Evolutionary conservation across 78 protist genomes (phyloP).

Genomic region (Speleostelium caveatum): DNA sequence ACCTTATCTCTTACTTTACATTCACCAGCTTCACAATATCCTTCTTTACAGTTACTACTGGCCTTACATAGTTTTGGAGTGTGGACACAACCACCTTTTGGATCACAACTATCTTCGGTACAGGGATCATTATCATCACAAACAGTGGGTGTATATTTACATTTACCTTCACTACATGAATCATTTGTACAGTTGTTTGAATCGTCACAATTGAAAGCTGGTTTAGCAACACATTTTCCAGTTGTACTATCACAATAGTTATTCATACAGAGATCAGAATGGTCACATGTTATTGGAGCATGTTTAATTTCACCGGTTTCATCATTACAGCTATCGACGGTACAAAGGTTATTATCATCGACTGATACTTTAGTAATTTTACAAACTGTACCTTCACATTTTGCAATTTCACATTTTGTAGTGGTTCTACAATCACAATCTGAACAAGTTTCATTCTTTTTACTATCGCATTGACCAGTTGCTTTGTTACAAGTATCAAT

Average conservation of each 20-base stretch:
- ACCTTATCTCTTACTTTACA: constrained; percentile 1
- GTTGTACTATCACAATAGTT: constrained; percentile 11
- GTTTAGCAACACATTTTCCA: neutral
- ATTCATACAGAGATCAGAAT: neutral
- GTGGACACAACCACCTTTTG: constrained; percentile 15
- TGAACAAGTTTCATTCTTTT: neutral
- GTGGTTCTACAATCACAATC: constrained; percentile 4
- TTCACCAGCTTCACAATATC: constrained; percentile 3
- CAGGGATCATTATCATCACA: constrained; percentile 35
- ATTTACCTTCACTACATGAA: constrained; percentile 15
- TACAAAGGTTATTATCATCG: constrained; percentile 31
- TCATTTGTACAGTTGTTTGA: constrained; percentile 29
- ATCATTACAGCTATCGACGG: constrained; percentile 10
- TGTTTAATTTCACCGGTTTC: constrained; percentile 6
- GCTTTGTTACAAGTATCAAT: neutral
- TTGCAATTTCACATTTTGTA: constrained; percentile 10
- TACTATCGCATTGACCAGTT: neutral
- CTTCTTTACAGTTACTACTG: neutral
- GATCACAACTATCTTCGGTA: constrained; percentile 33
- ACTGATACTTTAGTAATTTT: neutral
- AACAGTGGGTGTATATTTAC: neutral
- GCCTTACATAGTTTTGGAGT: constrained; percentile 11
- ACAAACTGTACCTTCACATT: constrained; percentile 4
- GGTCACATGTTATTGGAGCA: neutral
- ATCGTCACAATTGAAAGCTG: constrained; percentile 24